These are phyloP conservation scores for Geotrichum restrictum DNA, from an alignment of 1,139 yeast genomes.

Conservation along the genomic window DNA sequence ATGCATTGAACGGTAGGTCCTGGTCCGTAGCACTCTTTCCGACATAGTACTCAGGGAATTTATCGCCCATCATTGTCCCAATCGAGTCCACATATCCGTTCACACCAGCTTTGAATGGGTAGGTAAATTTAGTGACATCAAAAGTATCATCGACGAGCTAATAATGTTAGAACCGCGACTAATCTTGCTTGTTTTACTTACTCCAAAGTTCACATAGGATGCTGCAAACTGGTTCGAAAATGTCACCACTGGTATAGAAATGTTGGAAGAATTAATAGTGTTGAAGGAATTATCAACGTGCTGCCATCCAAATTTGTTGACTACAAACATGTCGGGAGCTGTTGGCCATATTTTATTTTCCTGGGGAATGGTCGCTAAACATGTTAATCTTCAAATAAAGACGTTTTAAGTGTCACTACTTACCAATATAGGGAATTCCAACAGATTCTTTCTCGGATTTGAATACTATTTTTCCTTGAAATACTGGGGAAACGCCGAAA, in stretches of 20 bases:
- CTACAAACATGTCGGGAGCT: slow-evolving; percentile 11
- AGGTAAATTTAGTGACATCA: slow-evolving; percentile 4
- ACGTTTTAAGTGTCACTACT: background rate
- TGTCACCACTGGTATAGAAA: slow-evolving; percentile 5
- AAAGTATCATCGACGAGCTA: slow-evolving; percentile 16
- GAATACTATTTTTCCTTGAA: slow-evolving; percentile 24
- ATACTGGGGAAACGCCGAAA: slow-evolving; percentile 9
- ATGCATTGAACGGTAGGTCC: slow-evolving; percentile 12
- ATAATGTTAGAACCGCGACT: background rate
- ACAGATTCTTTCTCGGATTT: slow-evolving; percentile 23
- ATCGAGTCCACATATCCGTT: slow-evolving; percentile 16
- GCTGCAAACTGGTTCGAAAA: slow-evolving; percentile 9
- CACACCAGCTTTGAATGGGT: slow-evolving; percentile 15
- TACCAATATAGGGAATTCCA: slow-evolving; percentile 27
- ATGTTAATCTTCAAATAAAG: background rate
- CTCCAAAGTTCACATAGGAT: slow-evolving; percentile 16
- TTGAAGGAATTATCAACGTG: background rate
- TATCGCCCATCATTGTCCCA: slow-evolving; percentile 7
- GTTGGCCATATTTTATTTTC: slow-evolving; percentile 5
- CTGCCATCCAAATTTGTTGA: slow-evolving; percentile 11
- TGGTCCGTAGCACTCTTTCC: slow-evolving; percentile 7
- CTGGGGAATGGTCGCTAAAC: slow-evolving; percentile 2
- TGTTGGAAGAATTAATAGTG: slow-evolving; percentile 6
- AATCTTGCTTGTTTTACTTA: background rate
- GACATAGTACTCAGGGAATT: slow-evolving; percentile 10